phyloP scores from a whole-genome alignment of 1,284 basidiomycete species.

The Rugosomyces carneus region DNA sequence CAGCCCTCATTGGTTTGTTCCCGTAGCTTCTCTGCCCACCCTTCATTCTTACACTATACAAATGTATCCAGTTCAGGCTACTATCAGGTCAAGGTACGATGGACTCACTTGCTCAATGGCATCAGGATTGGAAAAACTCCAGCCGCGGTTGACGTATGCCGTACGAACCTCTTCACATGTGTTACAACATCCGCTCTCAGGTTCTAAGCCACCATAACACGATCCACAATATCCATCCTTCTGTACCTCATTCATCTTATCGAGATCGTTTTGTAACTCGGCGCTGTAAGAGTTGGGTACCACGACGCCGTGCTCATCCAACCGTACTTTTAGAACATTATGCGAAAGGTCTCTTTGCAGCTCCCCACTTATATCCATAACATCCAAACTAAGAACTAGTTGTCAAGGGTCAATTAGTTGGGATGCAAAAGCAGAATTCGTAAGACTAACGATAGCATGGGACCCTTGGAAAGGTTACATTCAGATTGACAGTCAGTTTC shows the following conservation, averaged over 20 bases:
- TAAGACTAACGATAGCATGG: slow-evolving; percentile 87
- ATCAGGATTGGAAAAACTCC: slow-evolving; percentile 92
- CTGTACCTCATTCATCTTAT: slow-evolving; percentile 64
- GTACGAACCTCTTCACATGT: slow-evolving; percentile 93
- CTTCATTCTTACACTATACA: slow-evolving; percentile 82
- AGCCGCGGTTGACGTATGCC: slow-evolving; percentile 87
- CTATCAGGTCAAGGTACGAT: neutral
- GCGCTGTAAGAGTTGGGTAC: slow-evolving; percentile 54
- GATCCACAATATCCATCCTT: slow-evolving; percentile 84
- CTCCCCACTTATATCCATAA: slow-evolving; percentile 98
- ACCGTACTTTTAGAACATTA: slow-evolving; percentile 81
- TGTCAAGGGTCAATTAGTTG: neutral
- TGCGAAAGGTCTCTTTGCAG: slow-evolving; percentile 87
- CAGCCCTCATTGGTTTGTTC: slow-evolving; percentile 94
- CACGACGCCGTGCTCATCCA: slow-evolving; percentile 55
- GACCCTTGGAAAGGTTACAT: slow-evolving; percentile 93
- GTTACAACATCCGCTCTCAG: slow-evolving; percentile 88
- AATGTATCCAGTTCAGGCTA: slow-evolving; percentile 3
- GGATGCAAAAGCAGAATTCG: neutral
- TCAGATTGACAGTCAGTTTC: slow-evolving; percentile 87
- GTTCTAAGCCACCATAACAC: slow-evolving; percentile 88
- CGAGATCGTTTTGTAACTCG: slow-evolving; percentile 81
- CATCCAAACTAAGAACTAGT: slow-evolving; percentile 86
- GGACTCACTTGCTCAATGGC: slow-evolving; percentile 81
- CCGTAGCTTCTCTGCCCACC: slow-evolving; percentile 91